Conservation (phyloP, 148 eudicot genomes). For the Arctostaphylos glauca region DNA sequence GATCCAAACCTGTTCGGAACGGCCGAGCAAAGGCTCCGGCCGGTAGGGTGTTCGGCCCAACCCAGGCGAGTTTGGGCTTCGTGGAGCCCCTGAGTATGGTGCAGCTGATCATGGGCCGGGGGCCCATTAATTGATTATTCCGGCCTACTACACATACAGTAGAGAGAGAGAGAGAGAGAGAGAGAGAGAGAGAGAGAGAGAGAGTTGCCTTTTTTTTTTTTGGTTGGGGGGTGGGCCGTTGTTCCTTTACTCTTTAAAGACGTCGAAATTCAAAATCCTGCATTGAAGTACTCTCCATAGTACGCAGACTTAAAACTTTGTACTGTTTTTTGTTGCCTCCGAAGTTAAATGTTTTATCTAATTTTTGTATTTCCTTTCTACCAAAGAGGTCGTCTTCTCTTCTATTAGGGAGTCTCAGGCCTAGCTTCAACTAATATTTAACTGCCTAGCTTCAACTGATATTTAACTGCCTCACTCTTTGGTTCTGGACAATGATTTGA, state of each 20-base stretch:
- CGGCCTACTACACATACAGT: no score
- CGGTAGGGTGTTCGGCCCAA: no score
- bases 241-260: not conserved
- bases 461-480: not conserved
- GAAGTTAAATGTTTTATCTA: not conserved
- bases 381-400: not conserved
- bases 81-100: no score
- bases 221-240: no score
- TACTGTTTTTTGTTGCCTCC: slow-evolving; percentile 1
- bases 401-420: not conserved
- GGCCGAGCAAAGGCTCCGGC: no score
- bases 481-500: not conserved
- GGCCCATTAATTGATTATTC: no score
- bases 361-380: not conserved
- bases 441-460: not conserved
- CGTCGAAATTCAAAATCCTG: not conserved
- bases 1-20: no score
- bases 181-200: not conserved
- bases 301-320: not conserved
- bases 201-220: not conserved
- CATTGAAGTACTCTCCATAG: not conserved
- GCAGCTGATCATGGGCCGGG: no score
- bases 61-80: no score
- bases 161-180: not conserved
- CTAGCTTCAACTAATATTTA: not conserved